Base-by-base conservation (phyloP, 75 land plant species). In the Azolla pinnata region DNA sequence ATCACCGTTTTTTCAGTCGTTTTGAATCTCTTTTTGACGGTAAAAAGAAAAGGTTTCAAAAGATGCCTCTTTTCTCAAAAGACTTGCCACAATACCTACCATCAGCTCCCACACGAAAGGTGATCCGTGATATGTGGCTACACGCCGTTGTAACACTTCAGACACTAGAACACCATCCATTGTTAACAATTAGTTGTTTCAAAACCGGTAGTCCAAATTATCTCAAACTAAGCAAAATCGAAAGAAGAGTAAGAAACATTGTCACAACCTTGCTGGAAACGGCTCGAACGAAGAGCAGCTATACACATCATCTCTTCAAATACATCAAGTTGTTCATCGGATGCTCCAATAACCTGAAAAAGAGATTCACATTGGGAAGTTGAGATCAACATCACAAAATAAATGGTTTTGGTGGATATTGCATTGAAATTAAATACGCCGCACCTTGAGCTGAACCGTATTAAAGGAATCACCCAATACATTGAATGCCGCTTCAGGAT, bases 311-410 rank as follows among this genome's bases (percentile, higher is more conserved):
- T 64, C 68, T 82, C 85, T 31, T 75, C 84, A 61, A 92, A 88
- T n/a, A 92, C 89, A 34, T 85, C 88, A 24, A 92, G 69, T 59
- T 92, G 98, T 57, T 85, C 95, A 73, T 88, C 80, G n/a, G 98
- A 92, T 66, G 98, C 98, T 19, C 95, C 98, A 60, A 92, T 79
- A 60, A 88, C 76, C 98, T 92, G 38, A 54, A 12, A 59, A n/a
- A n/a, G n/a, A n/a, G n/a, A n/a, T n/a, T n/a, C n/a, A n/a, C n/a
- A n/a, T n/a, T n/a, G n/a, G n/a, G n/a, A n/a, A n/a, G n/a, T n/a
- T n/a, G 2, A 27, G 3, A 59, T 32, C 3, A 59, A 59, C 61
- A 32, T 18, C 5, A 2, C 29, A 54, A 54, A 24, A 2, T 1
- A 23, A 46, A n/a, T n/a, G n/a, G 4, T 46, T 46, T 46, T 46